phyloP scores from a whole-genome alignment of 2,329 filamentous ascomycete species.

The Verticillium nubilum region DNA sequence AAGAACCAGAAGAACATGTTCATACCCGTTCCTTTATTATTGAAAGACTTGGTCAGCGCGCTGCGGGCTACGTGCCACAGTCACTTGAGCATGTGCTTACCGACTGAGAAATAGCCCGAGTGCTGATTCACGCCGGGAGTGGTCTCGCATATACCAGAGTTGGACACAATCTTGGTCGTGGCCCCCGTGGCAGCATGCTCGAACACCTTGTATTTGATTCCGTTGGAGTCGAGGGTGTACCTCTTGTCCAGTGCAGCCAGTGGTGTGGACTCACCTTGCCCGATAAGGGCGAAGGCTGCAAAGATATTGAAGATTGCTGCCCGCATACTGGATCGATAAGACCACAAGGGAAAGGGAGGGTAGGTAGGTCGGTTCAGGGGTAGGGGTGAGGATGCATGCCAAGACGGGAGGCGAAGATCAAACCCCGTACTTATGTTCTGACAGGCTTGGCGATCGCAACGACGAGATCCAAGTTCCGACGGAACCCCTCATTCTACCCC shows the following conservation, averaged over 20 bases:
- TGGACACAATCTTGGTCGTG: slow-evolving; percentile 40
- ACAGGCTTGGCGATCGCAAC: not conserved
- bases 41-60: slow-evolving; percentile 1
- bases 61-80: slow-evolving; percentile 19
- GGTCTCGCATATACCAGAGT: slow-evolving; percentile 46
- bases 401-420: not conserved
- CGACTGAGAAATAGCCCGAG: slow-evolving; percentile 44
- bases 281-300: not conserved
- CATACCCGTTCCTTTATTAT: slow-evolving; percentile 19
- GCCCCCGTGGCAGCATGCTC: slow-evolving; percentile 40
- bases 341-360: not conserved
- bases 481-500: not conserved
- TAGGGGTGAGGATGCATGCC: not conserved
- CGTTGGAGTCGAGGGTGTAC: not conserved
- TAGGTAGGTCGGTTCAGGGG: not conserved
- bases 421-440: not conserved
- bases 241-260: not conserved
- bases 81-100: slow-evolving; percentile 15
- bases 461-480: not conserved
- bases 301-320: not conserved
- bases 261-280: not conserved
- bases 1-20: slow-evolving; percentile 41
- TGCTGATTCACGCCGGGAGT: slow-evolving; percentile 44
- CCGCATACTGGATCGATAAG: not conserved
- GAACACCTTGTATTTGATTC: slow-evolving; percentile 24